Conservation (phyloP, 2,329 filamentous ascomycete genomes). For the Dothistroma pini region DNA sequence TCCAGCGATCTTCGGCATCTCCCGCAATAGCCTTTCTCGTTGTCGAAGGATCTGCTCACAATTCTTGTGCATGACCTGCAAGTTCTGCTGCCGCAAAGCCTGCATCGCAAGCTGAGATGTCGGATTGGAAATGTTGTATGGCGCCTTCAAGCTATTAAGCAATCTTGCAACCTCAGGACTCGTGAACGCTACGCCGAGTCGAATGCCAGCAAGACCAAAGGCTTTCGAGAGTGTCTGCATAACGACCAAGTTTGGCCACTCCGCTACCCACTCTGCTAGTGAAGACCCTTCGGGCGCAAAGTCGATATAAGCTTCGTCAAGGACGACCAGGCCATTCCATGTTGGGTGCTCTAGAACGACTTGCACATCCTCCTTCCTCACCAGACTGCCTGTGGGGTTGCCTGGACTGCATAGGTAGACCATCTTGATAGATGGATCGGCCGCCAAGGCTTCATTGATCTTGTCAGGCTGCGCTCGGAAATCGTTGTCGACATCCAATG, state of each 20-base stretch:
- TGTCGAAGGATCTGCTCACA: slow-evolving; percentile 68
- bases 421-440: slow-evolving; percentile 70
- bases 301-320: slow-evolving; percentile 97
- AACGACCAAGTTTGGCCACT: slow-evolving; percentile 93
- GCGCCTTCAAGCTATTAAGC: slow-evolving; percentile 89
- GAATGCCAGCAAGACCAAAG: slow-evolving; percentile 91
- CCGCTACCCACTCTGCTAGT: slow-evolving; percentile 84
- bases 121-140: slow-evolving; percentile 90
- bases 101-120: slow-evolving; percentile 76
- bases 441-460: slow-evolving; percentile 63
- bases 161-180: slow-evolving; percentile 69
- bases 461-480: slow-evolving; percentile 72
- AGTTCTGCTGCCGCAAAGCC: slow-evolving; percentile 64
- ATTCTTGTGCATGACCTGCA: slow-evolving; percentile 70
- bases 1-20: slow-evolving; percentile 71
- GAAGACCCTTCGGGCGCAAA: slow-evolving; percentile 77
- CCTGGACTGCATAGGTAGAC: slow-evolving; percentile 92
- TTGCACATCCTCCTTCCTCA: slow-evolving; percentile 71
- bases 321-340: slow-evolving; percentile 91
- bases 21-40: slow-evolving; percentile 68
- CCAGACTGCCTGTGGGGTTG: slow-evolving; percentile 81
- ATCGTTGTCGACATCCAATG: slow-evolving; percentile 64
- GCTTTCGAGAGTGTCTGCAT: slow-evolving; percentile 99
- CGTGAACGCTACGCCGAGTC: slow-evolving; percentile 82
- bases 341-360: slow-evolving; percentile 75